Evolutionary conservation across 345 rosid species (phyloP).

Genomic region (Clausena lansium): DNA sequence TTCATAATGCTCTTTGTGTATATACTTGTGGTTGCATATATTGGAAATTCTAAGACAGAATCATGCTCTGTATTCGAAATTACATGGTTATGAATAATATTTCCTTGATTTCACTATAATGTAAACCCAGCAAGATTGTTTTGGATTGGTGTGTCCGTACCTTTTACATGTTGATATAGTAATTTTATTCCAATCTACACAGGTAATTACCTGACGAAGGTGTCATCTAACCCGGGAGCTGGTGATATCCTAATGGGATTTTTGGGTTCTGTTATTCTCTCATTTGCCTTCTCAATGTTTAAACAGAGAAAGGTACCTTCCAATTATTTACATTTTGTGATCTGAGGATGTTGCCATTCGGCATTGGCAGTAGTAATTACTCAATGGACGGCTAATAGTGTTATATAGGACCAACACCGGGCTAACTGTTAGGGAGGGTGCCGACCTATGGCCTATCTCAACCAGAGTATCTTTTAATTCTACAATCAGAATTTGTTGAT

Average conservation of each 20-base stretch:
- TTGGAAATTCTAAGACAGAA: too few species aligned
- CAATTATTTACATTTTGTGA: background rate
- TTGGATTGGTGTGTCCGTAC: background rate
- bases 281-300: constrained; percentile 96
- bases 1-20: background rate
- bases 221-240: constrained; percentile 84
- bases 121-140: background rate
- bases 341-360: background rate
- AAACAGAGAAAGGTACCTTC: constrained; percentile 78
- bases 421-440: background rate
- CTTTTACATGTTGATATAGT: background rate
- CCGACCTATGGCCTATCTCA: background rate
- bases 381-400: background rate
- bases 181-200: constrained; percentile 18
- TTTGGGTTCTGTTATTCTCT: constrained; percentile 90
- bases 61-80: background rate
- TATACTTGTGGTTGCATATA: too few species aligned
- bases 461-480: background rate
- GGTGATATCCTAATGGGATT: constrained; percentile 95
- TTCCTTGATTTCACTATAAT: background rate
- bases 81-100: background rate
- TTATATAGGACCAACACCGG: background rate
- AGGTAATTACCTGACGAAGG: constrained; percentile 86
- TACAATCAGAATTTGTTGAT: background rate
- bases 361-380: background rate